Evolutionary conservation across 1,139 yeast genomes (phyloP).

Genomic region (Hyphopichia fennica): DNA sequence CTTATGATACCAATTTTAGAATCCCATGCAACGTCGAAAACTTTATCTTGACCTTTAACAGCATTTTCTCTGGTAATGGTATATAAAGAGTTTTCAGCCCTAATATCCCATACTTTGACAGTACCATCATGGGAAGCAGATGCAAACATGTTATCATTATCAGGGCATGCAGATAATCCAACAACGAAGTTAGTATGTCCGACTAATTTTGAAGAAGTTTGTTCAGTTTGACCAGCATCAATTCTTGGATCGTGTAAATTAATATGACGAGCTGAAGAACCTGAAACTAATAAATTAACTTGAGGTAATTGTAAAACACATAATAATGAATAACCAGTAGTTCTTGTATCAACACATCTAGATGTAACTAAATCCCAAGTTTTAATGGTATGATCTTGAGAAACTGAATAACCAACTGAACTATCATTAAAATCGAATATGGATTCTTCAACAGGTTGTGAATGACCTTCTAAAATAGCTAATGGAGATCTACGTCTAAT

Average conservation of each 20-base stretch:
- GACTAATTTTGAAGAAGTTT: conserved; percentile 59
- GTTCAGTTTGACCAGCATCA: conserved; percentile 34
- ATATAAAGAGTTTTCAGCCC: conserved; percentile 83
- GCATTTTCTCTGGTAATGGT: conserved; percentile 71
- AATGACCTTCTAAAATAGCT: conserved; percentile 74
- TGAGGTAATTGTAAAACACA: conserved; percentile 69
- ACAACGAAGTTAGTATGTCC: conserved; percentile 95
- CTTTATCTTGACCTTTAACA: conserved; percentile 53
- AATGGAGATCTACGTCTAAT: conserved; percentile 82
- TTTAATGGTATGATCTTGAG: conserved; percentile 91
- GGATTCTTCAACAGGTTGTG: conserved; percentile 84
- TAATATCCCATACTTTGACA: conserved; percentile 91
- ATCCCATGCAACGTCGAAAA: conserved; percentile 89
- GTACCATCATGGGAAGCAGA: conserved; percentile 96
- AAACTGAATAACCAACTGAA: conserved; percentile 87
- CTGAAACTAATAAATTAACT: conserved; percentile 75
- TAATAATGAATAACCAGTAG: conserved; percentile 83
- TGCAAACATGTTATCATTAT: conserved; percentile 75
- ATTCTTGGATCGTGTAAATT: conserved; percentile 88
- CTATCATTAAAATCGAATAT: conserved; percentile 69
- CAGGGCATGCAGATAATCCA: conserved; percentile 69
- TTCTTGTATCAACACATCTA: conserved; percentile 80
- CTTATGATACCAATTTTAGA: conserved; percentile 76
- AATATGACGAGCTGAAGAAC: conserved; percentile 95
- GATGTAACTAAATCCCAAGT: conserved; percentile 95